Percentiles rank a stretch among this genome's conserved stretches.
These are phyloP conservation scores for Raddia distichophylla DNA, from an alignment of 176 grass and related monocot species.

Conservation along the genomic window DNA sequence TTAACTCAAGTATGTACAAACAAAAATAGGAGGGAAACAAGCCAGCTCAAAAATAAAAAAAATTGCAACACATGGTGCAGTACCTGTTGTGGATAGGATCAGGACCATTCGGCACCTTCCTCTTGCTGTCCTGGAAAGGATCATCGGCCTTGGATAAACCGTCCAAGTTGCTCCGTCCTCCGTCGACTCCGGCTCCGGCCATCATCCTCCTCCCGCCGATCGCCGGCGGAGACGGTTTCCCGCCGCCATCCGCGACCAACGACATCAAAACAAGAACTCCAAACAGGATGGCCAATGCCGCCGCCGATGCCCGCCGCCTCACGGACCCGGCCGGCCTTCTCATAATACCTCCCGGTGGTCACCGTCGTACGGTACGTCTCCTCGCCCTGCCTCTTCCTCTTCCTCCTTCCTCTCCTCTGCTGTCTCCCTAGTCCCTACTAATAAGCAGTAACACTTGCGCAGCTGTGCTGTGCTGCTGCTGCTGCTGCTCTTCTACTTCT, in stretches of 20 bases:
- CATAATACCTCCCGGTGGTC: conserved; percentile 31
- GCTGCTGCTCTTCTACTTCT: conserved; percentile 11
- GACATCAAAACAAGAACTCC: conserved; percentile 54
- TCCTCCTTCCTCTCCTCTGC: conserved; percentile 25
- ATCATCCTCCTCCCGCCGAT: conserved; percentile 52
- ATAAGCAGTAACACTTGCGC: not conserved
- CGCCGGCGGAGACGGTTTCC: conserved; percentile 16
- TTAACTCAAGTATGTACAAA: not conserved
- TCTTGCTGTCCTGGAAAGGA: conserved; percentile 62
- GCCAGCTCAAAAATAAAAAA: conserved; percentile 9
- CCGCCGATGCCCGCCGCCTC: conserved; percentile 39
- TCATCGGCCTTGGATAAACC: conserved; percentile 38
- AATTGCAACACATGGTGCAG: conserved; percentile 15
- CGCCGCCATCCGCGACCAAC: conserved; percentile 36
- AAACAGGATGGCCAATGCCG: conserved; percentile 50
- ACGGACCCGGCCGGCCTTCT: conserved; percentile 35
- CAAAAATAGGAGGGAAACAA: not conserved
- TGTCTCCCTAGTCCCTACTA: not conserved
- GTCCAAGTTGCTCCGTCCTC: conserved; percentile 36
- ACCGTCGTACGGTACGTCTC: not conserved
- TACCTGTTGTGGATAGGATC: conserved; percentile 98
- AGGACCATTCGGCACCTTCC: conserved; percentile 85
- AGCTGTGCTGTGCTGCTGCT: not conserved
- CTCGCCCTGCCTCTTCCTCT: not conserved
- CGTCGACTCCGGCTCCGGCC: conserved; percentile 8